phyloP scores from a whole-genome alignment of 768 basidiomycete genomes.

The Pleurotus djamor region DNA sequence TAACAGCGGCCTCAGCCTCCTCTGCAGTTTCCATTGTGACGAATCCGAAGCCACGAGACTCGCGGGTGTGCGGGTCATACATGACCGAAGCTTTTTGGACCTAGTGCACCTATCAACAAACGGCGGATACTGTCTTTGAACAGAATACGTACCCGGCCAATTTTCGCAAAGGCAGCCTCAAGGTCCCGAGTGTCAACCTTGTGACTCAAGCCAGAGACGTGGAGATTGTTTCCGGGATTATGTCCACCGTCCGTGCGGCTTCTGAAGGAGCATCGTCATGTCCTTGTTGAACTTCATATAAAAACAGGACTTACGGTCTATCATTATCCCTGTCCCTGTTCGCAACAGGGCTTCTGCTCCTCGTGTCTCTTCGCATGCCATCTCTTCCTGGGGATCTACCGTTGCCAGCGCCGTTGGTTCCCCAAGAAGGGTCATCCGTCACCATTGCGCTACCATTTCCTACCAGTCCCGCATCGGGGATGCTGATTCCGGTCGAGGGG shows the following conservation, averaged over 20 bases:
- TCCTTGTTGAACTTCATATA: slow-evolving; percentile 16
- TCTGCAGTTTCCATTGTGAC: slow-evolving; percentile 70
- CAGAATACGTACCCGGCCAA: slow-evolving; percentile 66
- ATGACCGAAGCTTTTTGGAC: slow-evolving; percentile 71
- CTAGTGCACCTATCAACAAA: slow-evolving; percentile 30
- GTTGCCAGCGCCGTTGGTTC: slow-evolving; percentile 27
- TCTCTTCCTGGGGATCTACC: slow-evolving; percentile 41
- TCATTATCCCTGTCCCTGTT: slow-evolving; percentile 38
- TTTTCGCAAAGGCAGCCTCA: slow-evolving; percentile 84
- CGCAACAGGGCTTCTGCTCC: slow-evolving; percentile 71
- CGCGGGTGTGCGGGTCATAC: slow-evolving; percentile 70
- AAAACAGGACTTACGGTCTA: slow-evolving; percentile 46
- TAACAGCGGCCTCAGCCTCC: slow-evolving; percentile 90
- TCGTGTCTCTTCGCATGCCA: slow-evolving; percentile 63
- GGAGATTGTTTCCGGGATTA: slow-evolving; percentile 67
- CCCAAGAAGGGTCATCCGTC: slow-evolving; percentile 60
- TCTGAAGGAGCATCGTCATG: slow-evolving; percentile 14
- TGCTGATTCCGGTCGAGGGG: slow-evolving; percentile 67
- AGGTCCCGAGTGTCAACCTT: slow-evolving; percentile 80
- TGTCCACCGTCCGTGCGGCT: slow-evolving; percentile 50
- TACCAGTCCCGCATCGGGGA: slow-evolving; percentile 52
- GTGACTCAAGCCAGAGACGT: slow-evolving; percentile 57
- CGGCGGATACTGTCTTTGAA: background rate
- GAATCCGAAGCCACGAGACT: slow-evolving; percentile 77
- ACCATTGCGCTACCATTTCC: slow-evolving; percentile 38